A percentile compares a stretch with the other conserved stretches of the same genome.
Conservation (phyloP, 1,284 basidiomycete species). For the Ustilago hordei region DNA sequence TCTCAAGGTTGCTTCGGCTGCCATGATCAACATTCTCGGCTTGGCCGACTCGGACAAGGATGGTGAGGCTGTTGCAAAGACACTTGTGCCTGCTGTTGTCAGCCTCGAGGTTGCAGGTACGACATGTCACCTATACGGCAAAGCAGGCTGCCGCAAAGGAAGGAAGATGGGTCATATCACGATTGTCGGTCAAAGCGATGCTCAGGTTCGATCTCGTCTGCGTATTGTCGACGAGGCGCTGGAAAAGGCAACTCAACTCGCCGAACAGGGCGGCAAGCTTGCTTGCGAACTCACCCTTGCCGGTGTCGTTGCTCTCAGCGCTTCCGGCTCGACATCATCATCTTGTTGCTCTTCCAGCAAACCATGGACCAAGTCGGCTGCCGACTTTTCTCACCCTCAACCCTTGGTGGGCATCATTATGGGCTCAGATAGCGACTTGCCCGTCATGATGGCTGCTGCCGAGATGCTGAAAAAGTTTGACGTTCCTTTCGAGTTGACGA, state of each 20-base stretch:
- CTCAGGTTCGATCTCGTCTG: slow-evolving; percentile 76
- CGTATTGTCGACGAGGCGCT: slow-evolving; percentile 58
- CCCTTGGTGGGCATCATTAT: slow-evolving; percentile 96
- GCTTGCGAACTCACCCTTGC: slow-evolving; percentile 44
- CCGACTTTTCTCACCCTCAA: slow-evolving; percentile 72
- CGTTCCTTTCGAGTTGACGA: slow-evolving; percentile 92
- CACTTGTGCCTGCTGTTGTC: slow-evolving; percentile 61
- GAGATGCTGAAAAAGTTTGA: slow-evolving; percentile 83
- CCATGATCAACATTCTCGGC: slow-evolving; percentile 92
- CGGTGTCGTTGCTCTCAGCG: slow-evolving; percentile 42
- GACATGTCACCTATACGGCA: slow-evolving; percentile 91
- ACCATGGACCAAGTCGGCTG: slow-evolving; percentile 70
- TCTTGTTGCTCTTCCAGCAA: slow-evolving; percentile 36
- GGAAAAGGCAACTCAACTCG: slow-evolving; percentile 59
- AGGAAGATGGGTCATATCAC: slow-evolving; percentile 99
- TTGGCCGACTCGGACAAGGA: slow-evolving; percentile 65
- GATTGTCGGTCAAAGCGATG: slow-evolving; percentile 84
- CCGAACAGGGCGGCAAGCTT: slow-evolving; percentile 43
- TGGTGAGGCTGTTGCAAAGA: slow-evolving; percentile 62
- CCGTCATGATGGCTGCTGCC: slow-evolving; percentile 90
- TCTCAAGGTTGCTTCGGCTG: slow-evolving; percentile 86
- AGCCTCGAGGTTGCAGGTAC: slow-evolving; percentile 78
- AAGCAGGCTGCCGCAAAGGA: slow-evolving; percentile 86
- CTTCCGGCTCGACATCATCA: slow-evolving; percentile 16
- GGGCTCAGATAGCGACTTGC: slow-evolving; percentile 98